Evolutionary conservation across 805 yeast genomes (phyloP).

Genomic region (Grigorovia transvaalensis): DNA sequence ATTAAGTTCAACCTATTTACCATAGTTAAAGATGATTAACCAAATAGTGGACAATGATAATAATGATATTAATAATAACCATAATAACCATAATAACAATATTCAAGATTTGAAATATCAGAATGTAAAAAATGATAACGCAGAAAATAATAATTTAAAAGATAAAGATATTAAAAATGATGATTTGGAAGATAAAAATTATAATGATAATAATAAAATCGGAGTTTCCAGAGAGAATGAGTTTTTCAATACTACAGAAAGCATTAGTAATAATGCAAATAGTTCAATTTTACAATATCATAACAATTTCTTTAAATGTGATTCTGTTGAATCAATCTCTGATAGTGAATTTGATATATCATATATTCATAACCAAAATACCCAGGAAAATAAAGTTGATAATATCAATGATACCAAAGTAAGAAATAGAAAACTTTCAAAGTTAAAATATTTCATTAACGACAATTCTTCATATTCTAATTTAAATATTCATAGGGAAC

Average conservation of each 20-base stretch:
- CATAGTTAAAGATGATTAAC: background rate
- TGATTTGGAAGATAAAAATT: background rate
- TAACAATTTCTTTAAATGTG: background rate
- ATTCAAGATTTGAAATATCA: background rate
- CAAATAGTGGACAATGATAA: background rate
- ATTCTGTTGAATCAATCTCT: background rate
- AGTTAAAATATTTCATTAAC: background rate
- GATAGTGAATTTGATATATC: background rate
- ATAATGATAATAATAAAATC: background rate
- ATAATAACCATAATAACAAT: background rate
- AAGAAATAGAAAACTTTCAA: background rate
- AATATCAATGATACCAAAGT: background rate
- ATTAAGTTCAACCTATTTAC: background rate
- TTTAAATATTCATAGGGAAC: background rate
- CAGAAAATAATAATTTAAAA: no score
- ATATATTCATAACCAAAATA: background rate
- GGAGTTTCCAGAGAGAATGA: background rate
- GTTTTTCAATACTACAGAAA: background rate
- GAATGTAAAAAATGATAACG: background rate
- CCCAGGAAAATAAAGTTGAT: background rate
- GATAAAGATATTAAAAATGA: no score
- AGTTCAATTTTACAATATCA: background rate
- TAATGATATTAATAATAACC: background rate
- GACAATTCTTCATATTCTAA: slow-evolving; percentile 1
- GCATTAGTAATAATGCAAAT: background rate